Percentiles rank a stretch among this genome's conserved stretches.
Evolutionary conservation across 441 rosid species (phyloP).

Genomic region (Isatis lusitanica): DNA sequence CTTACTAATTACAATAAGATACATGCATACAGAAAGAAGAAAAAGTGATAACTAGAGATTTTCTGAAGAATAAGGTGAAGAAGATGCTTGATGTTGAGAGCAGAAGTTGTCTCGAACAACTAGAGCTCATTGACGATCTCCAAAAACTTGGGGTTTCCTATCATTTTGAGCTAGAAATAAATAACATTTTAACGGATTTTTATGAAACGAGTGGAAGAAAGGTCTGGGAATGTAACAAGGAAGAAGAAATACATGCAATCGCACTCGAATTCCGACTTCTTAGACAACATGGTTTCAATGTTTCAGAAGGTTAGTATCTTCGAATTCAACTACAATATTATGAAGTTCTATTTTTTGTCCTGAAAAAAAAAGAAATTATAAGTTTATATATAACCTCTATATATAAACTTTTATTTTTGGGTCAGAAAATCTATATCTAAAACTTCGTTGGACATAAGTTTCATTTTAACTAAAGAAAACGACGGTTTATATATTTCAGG

Average conservation of each 20-base stretch:
- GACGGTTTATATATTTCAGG: conserved; percentile 25
- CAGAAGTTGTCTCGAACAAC: conserved; percentile 7
- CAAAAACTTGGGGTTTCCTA: conserved; percentile 42
- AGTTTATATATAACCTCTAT: too few species aligned
- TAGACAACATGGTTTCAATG: conserved; percentile 36
- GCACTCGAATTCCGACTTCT: conserved; percentile 38
- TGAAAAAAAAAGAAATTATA: too few species aligned
- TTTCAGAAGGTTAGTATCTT: conserved; percentile 27
- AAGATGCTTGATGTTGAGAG: conserved; percentile 3
- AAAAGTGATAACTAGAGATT: neutral
- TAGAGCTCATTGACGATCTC: conserved; percentile 39
- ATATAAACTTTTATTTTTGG: too few species aligned
- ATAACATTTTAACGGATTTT: neutral
- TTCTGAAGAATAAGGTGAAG: conserved; percentile 23
- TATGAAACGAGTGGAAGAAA: neutral
- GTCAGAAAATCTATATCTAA: too few species aligned
- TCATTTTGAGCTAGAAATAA: conserved; percentile 39
- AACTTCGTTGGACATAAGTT: too few species aligned
- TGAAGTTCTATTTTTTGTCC: too few species aligned
- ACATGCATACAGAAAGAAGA: conserved; percentile 17
- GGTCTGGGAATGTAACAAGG: neutral
- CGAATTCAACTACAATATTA: neutral
- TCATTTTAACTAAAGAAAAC: too few species aligned
- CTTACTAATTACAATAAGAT: neutral
- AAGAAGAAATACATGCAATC: conserved; percentile 10